Conservation (phyloP, 768 basidiomycete genomes). For the Boletus sp. region DNA sequence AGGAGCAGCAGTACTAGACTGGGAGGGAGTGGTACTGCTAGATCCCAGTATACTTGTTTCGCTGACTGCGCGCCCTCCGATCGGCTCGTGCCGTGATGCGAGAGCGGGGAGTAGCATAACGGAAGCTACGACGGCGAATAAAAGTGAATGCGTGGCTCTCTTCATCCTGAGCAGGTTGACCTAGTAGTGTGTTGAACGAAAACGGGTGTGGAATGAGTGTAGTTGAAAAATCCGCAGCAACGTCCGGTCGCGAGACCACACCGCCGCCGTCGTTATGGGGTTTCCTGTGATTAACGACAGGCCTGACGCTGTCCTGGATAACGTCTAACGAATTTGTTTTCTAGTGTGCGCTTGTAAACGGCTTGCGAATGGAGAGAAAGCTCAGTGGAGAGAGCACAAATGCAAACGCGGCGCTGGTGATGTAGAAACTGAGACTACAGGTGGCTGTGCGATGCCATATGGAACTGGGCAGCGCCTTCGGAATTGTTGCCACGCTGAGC, state of each 20-base stretch:
- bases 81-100: conserved; percentile 20
- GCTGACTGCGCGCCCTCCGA: conserved; percentile 9
- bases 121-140: conserved; percentile 28
- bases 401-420: conserved; percentile 4
- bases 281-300: conserved; percentile 2
- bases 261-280: conserved; percentile 7
- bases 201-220: conserved; percentile 18
- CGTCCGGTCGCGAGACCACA: conserved; percentile 14
- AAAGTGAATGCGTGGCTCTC: conserved; percentile 19
- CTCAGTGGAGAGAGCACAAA: conserved; percentile 4
- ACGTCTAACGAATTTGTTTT: background rate
- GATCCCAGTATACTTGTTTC: conserved; percentile 16
- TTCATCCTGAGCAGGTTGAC: conserved; percentile 22
- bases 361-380: conserved; percentile 5
- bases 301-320: background rate
- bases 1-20: background rate
- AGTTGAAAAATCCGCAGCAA: conserved; percentile 25
- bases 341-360: background rate
- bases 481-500: background rate
- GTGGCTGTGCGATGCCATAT: conserved; percentile 18
- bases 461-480: background rate
- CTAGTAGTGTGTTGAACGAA: conserved; percentile 3
- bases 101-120: conserved; percentile 25
- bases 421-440: conserved; percentile 16
- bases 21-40: background rate